Percentiles rank a stretch among this genome's conserved stretches.
These are phyloP conservation scores for Lasiosphaeria hispida DNA, from an alignment of 495 filamentous ascomycete genomes.

Conservation along the genomic window DNA sequence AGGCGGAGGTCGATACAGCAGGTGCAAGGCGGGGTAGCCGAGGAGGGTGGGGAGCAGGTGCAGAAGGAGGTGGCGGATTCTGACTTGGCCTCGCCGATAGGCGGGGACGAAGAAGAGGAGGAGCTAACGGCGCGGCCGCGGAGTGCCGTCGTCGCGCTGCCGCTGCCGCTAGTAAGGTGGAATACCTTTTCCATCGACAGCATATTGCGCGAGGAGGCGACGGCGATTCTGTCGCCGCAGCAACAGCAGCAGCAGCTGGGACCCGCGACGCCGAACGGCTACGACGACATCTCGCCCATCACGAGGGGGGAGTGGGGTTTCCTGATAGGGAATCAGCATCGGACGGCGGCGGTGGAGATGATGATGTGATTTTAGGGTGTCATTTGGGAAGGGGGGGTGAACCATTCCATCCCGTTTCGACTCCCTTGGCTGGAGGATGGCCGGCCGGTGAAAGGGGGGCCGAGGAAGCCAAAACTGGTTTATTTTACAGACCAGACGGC, in stretches of 20 bases:
- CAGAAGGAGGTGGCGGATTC: neutral
- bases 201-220: constrained; percentile 20
- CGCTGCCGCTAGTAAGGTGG: constrained; percentile 7
- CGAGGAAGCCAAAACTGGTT: no score
- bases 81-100: neutral
- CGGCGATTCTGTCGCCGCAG: no score
- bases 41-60: neutral
- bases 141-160: constrained; percentile 17
- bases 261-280: constrained; percentile 51
- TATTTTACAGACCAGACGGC: no score
- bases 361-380: neutral
- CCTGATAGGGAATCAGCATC: constrained; percentile 34
- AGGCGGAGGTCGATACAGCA: neutral
- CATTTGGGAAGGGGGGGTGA: neutral
- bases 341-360: constrained; percentile 24
- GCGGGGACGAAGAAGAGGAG: constrained; percentile 31
- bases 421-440: no score
- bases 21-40: neutral
- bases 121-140: constrained; percentile 39
- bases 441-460: no score
- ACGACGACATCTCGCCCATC: constrained; percentile 54
- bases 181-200: constrained; percentile 35
- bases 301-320: constrained; percentile 57
- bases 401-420: no score
- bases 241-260: constrained; percentile 26